Conservation (phyloP, 192 early-diverging fungal genomes). For the Coemansia sp. region DNA sequence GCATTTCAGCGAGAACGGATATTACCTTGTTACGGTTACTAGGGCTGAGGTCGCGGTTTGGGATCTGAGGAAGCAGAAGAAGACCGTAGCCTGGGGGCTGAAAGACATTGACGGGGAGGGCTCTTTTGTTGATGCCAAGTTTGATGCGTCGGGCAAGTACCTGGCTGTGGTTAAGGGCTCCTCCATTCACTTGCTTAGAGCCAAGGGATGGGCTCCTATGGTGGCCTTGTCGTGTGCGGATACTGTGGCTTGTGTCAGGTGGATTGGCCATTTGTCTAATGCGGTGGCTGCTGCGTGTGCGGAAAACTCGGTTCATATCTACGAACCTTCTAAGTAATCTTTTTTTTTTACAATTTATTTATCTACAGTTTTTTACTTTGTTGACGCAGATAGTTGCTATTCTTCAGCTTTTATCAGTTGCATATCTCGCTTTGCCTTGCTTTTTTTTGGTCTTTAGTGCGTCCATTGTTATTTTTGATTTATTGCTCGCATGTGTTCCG, state of each 20-base stretch:
- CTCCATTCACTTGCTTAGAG: conserved; percentile 62
- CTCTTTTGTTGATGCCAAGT: conserved; percentile 44
- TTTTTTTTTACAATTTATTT: too few species aligned
- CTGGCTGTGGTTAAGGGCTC: conserved; percentile 71
- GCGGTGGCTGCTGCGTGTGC: conserved; percentile 11
- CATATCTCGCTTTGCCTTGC: too few species aligned
- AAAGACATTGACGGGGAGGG: conserved; percentile 8
- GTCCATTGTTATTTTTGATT: too few species aligned
- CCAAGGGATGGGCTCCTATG: conserved; percentile 61
- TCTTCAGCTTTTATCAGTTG: too few species aligned
- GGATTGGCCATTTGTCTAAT: conserved; percentile 12
- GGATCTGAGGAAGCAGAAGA: conserved; percentile 88
- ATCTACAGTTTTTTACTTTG: too few species aligned
- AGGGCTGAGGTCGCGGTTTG: conserved; percentile 79
- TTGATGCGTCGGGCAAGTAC: conserved; percentile 84
- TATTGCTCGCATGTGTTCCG: too few species aligned
- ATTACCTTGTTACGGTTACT: conserved; percentile 79
- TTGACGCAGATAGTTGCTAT: too few species aligned
- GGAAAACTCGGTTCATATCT: conserved; percentile 23
- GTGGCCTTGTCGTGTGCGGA: not conserved
- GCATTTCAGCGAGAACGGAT: conserved; percentile 92
- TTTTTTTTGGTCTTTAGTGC: too few species aligned
- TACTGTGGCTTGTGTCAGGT: not conserved
- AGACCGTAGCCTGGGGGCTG: conserved; percentile 29
- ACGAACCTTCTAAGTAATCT: not conserved